phyloP scores from a whole-genome alignment of 352 stramenopile genomes.

The Pythium brachiatum region DNA sequence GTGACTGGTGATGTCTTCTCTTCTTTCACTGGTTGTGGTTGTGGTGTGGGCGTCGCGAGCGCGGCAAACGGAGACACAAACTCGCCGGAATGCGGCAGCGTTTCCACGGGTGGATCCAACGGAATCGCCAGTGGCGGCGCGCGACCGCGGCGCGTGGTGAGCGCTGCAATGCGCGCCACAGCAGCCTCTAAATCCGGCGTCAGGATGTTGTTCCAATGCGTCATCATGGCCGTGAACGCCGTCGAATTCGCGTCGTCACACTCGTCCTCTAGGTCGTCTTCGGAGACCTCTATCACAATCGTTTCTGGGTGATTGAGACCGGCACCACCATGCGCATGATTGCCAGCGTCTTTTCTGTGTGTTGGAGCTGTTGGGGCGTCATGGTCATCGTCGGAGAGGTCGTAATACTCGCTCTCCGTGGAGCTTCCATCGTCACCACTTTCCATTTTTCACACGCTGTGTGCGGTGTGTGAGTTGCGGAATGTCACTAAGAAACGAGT shows the following conservation, averaged over 20 bases:
- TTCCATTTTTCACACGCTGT: slow-evolving; percentile 8
- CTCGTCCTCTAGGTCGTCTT: background rate
- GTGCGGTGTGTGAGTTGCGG: too few species aligned
- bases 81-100: background rate
- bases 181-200: background rate
- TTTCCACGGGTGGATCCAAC: background rate
- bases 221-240: background rate
- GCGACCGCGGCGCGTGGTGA: background rate
- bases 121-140: background rate
- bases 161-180: background rate
- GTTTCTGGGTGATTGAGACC: background rate
- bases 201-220: slow-evolving; percentile 17
- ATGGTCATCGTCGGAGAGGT: slow-evolving; percentile 2
- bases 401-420: slow-evolving; percentile 20
- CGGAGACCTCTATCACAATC: background rate
- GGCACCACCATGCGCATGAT: background rate
- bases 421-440: background rate
- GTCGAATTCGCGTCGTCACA: background rate
- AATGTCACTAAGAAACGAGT: too few species aligned
- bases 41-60: background rate
- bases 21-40: background rate
- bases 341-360: background rate
- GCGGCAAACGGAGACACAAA: slow-evolving; percentile 17
- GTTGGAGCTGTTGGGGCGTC: too few species aligned
- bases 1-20: background rate